These are phyloP conservation scores for Nakazawaea anatomiae DNA, from an alignment of 805 yeast genomes.

Conservation along the genomic window DNA sequence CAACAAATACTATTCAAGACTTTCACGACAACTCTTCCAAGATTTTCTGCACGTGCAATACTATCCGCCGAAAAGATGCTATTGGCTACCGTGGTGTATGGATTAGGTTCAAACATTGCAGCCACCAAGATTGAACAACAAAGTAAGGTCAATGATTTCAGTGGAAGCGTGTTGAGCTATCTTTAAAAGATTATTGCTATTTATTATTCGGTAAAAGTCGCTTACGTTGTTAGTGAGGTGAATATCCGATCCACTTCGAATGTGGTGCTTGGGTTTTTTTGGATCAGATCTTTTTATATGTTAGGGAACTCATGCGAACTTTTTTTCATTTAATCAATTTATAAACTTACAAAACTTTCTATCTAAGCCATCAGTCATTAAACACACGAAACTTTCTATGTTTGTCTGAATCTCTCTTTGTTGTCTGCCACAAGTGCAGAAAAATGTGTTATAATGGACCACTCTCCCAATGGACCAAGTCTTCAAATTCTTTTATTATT, in stretches of 20 bases:
- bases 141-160: background rate
- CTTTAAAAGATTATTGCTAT: background rate
- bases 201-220: too few relatives aligned
- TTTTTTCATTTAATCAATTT: too few relatives aligned
- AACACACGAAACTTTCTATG: too few relatives aligned
- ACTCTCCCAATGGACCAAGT: background rate
- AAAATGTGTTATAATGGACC: background rate
- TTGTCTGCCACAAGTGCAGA: background rate
- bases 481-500: background rate
- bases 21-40: background rate
- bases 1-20: slow-evolving; percentile 7
- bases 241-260: too few relatives aligned
- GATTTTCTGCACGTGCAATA: background rate
- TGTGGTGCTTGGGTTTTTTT: slow-evolving; percentile 1
- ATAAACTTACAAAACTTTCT: too few relatives aligned
- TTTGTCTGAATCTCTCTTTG: background rate
- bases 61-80: slow-evolving; percentile 2
- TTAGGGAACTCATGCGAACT: too few relatives aligned
- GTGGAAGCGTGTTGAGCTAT: slow-evolving; percentile 2
- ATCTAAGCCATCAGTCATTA: too few relatives aligned
- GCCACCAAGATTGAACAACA: background rate
- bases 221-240: too few relatives aligned
- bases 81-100: slow-evolving; percentile 3
- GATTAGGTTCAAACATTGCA: background rate
- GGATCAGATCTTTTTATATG: too few relatives aligned